phyloP scores from a whole-genome alignment of 1,284 basidiomycete species.

The Irpex rosettiformis region DNA sequence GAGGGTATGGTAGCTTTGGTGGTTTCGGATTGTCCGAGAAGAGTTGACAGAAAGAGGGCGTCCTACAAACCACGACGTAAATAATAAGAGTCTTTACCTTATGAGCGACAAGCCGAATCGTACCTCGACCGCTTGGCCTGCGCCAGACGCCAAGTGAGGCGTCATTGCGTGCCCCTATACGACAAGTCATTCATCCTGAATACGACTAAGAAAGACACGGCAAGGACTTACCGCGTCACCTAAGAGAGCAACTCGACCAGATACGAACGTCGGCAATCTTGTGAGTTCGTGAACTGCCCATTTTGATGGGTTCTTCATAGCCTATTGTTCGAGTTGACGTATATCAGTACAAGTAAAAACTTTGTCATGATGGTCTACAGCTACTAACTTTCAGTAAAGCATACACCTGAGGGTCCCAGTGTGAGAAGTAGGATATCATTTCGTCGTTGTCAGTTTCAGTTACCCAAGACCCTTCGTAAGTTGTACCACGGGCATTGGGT shows the following conservation, averaged over 20 bases:
- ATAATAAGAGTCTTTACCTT: neutral
- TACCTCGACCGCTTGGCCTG: conserved; percentile 38
- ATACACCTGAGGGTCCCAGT: conserved; percentile 31
- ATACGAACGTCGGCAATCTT: conserved; percentile 23
- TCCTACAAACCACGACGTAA: neutral
- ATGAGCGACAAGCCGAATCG: neutral
- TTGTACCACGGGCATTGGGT: conserved; percentile 23
- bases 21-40: neutral
- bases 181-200: neutral
- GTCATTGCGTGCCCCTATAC: conserved; percentile 19
- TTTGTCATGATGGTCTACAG: too few species aligned
- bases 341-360: too few species aligned
- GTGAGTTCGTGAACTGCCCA: conserved; percentile 31
- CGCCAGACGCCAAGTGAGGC: conserved; percentile 37
- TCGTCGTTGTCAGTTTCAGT: conserved; percentile 23
- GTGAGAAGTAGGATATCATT: conserved; percentile 23
- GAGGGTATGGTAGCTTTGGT: neutral
- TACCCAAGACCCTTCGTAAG: conserved; percentile 27
- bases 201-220: neutral
- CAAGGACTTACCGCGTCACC: conserved; percentile 27
- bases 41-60: neutral
- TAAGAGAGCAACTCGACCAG: conserved; percentile 23
- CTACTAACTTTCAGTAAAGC: conserved; percentile 29
- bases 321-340: too few species aligned
- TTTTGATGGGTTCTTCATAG: conserved; percentile 26